Evolutionary conservation across 2,329 filamentous ascomycete genomes (phyloP), one percentile per base, ranked within the genome.

Genomic region (Dothideomycetidae sp.): DNA sequence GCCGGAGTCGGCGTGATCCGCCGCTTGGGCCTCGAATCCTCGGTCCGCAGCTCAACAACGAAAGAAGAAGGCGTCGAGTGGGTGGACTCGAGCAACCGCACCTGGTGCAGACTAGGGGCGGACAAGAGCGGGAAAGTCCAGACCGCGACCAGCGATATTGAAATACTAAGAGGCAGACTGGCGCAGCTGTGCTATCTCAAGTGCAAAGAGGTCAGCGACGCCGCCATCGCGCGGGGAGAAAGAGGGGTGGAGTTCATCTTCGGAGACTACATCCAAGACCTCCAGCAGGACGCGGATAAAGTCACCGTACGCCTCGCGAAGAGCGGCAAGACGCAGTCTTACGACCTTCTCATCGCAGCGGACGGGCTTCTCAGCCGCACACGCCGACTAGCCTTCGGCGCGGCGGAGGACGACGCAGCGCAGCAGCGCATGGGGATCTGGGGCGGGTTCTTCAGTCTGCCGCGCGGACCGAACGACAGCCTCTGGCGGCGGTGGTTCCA

Each of bases 301-400:
- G 50, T 53, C 2, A 30, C 47, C 2, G 52, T 54, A 3, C 29
- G 30, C 10, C 47, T 55, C 37, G 47, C 48, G 9, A 53, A 50
- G 7, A 47, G 44, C 21, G 42, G 44, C 2, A 28, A 45, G 14
- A 31, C 15, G 12, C 26, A 44, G 15, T 40, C 14, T 1, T 52
- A 44, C 21, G 51, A 55, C 28, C 36, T 56, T 0, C 50, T 56
- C 2, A 47, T 57, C 4, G 54, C 49, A 7, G 53, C 53, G 2
- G 54, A 56, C 35, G 53, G 53, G 3, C 39, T 56, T 7, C 46
- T 48, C 31, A 52, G 48, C 34, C 34, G 37, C 1, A 56, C 52
- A 3, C 44, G 54, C 10, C 43, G 37, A 12, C 17, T 53, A 31
- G 48, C 47, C 2, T 56, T 48, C 29, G 51, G 53, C 9, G 41